Base-by-base conservation (phyloP, 2,329 filamentous ascomycete species). In the Myriosclerotinia scirpicola region DNA sequence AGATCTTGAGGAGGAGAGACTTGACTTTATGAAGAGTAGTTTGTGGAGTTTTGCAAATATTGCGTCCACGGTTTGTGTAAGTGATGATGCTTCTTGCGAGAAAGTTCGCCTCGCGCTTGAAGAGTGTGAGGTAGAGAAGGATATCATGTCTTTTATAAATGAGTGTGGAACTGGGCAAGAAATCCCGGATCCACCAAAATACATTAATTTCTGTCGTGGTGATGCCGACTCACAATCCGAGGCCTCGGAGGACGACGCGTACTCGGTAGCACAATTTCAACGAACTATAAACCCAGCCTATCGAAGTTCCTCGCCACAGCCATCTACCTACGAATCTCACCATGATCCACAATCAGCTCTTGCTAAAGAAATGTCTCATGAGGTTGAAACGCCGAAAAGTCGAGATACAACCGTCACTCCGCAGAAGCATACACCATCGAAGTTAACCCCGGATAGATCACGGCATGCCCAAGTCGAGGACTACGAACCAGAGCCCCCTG, bases 11-110 rank as follows among this genome's bases (percentile, higher is more conserved):
- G 96, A 99, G 78, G 95, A 99, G 79, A 86, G 95, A 54, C 84
- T 99, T 50, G 95, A 99, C 79, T 99, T 97, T 76, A 93, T 93
- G 71, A 99, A 98, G 83, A 96, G 91, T 80, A 98, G 95, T 75
- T 82, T 99, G 9, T 99, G 95, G 96, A 94, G 89, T 17, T 99
- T 98, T 80, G 94, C 95, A 66, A 99, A 99, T 77, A 93, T 99
- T 73, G 88, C 95, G 0, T 98, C 94, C 0, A 98, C 94, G 0
- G 95, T 98, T 14, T 99, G 95, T 76, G 95, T 99, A 58, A 98
- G 93, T 77, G 95, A 99, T 75, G 95, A 99, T 80, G 87, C 91
- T 70, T 95, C 94, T 2, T 99, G 94, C 78, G 96, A 99, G 79
- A 98, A 97, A 81, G 91, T 99, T 69, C 88, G 96, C 14, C 81